phyloP scores from a whole-genome alignment of 169 alveolate genomes.

The Haemoproteus tartakovskyi region DNA sequence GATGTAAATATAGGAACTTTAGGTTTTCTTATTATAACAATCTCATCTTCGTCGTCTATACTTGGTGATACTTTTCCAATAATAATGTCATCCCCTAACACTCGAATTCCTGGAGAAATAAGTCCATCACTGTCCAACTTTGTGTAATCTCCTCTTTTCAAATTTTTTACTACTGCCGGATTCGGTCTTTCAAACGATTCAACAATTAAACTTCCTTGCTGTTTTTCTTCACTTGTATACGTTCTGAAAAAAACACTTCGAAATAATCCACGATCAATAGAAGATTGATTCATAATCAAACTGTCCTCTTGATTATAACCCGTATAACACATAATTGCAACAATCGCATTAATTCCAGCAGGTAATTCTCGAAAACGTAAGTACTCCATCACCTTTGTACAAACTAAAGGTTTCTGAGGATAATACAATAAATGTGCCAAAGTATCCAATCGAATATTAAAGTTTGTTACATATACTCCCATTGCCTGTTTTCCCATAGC shows the following conservation, averaged over 20 bases:
- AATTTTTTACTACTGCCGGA: constrained; percentile 81
- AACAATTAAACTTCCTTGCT: constrained; percentile 85
- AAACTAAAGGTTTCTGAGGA: constrained; percentile 98
- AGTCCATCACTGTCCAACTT: constrained; percentile 97
- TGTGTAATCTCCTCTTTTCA: constrained; percentile 92
- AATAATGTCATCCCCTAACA: constrained; percentile 96
- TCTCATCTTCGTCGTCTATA: constrained; percentile 78
- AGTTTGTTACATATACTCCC: constrained; percentile 98
- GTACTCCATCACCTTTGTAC: constrained; percentile 96
- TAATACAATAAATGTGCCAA: constrained; percentile 91
- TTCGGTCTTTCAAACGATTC: constrained; percentile 93
- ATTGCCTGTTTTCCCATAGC: constrained; percentile 99
- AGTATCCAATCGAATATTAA: constrained; percentile 90
- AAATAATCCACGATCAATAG: constrained; percentile 99
- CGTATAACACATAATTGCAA: constrained; percentile 98
- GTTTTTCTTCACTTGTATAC: constrained; percentile 80
- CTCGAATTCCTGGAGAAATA: constrained; percentile 96
- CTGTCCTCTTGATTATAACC: constrained; percentile 99
- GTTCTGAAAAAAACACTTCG: constrained; percentile 83
- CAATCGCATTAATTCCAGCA: constrained; percentile 99
- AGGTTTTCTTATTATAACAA: constrained; percentile 52
- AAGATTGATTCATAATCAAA: constrained; percentile 93
- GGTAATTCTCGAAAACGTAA: constrained; percentile 96
- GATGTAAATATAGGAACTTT: background rate
- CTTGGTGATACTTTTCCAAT: constrained; percentile 95